Percentiles rank a stretch among this genome's conserved stretches.
These are phyloP conservation scores for Leishmania gerbilli DNA, from an alignment of 208 protist genomes.

Conservation along the genomic window DNA sequence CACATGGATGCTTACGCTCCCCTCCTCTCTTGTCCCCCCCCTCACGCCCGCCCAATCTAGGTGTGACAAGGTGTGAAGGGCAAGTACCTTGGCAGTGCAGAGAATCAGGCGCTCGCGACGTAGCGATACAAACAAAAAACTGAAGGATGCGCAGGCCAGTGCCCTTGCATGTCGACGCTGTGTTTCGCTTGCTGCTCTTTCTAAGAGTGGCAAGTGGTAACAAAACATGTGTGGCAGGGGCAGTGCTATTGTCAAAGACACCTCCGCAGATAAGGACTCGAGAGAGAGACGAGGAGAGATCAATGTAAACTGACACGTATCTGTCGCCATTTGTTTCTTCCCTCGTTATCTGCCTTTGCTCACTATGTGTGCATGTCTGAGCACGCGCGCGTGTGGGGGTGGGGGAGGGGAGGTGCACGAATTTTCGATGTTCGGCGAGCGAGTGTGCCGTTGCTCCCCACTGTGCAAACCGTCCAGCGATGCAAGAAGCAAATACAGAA, in stretches of 20 bases:
- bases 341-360: not conserved
- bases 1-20: not conserved
- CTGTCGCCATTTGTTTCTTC: not conserved
- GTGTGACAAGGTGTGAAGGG: not conserved
- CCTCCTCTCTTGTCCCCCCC: not conserved
- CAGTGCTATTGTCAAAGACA: not conserved
- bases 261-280: not conserved
- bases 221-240: not conserved
- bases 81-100: not conserved
- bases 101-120: not conserved
- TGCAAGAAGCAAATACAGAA: not conserved
- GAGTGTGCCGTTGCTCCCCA: not conserved
- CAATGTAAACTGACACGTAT: not conserved
- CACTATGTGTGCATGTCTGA: not conserved
- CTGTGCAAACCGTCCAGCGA: not conserved
- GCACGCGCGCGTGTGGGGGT: too few relatives aligned
- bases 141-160: not conserved
- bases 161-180: not conserved
- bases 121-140: not conserved
- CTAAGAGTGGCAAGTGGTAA: not conserved
- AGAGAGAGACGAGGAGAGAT: not conserved
- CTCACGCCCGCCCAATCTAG: not conserved
- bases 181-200: not conserved
- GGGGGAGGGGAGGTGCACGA: not conserved
- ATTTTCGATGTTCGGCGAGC: not conserved